Percentiles rank a stretch among this genome's conserved stretches.
Conservation (phyloP, 176 grass and related monocot genomes). For the Oryza officinalis region DNA sequence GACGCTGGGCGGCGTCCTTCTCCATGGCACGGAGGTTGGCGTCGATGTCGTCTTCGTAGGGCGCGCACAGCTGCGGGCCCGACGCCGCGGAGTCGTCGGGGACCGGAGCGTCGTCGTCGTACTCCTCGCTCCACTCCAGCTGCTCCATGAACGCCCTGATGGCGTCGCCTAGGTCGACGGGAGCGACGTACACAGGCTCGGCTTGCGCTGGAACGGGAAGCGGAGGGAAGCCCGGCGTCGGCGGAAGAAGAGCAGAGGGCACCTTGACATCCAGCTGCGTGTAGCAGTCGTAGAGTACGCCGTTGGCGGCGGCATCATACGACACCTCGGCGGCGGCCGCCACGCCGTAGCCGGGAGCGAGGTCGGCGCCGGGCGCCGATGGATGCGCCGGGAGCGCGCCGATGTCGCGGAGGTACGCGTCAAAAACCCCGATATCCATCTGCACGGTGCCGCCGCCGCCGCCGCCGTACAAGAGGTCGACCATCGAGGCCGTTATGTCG, state of each 20-base stretch:
- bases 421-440: not conserved
- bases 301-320: too few relatives aligned
- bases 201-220: not conserved
- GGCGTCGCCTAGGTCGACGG: not conserved
- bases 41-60: not conserved
- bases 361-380: too few relatives aligned
- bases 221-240: not conserved
- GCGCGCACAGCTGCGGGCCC: not conserved
- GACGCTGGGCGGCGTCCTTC: not conserved
- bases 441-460: not conserved
- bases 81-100: not conserved
- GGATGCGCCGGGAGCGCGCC: not conserved
- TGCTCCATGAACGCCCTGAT: not conserved
- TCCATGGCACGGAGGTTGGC: conserved; percentile 7
- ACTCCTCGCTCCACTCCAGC: not conserved
- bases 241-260: not conserved
- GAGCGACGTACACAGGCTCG: not conserved
- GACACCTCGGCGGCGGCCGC: too few relatives aligned
- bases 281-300: not conserved
- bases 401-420: not conserved
- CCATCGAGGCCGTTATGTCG: not conserved
- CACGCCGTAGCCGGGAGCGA: too few relatives aligned
- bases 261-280: not conserved
- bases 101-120: not conserved
- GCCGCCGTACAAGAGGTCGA: not conserved